These are phyloP conservation scores for Penicillium subrubescens DNA, from an alignment of 495 filamentous ascomycete species.

Conservation along the genomic window DNA sequence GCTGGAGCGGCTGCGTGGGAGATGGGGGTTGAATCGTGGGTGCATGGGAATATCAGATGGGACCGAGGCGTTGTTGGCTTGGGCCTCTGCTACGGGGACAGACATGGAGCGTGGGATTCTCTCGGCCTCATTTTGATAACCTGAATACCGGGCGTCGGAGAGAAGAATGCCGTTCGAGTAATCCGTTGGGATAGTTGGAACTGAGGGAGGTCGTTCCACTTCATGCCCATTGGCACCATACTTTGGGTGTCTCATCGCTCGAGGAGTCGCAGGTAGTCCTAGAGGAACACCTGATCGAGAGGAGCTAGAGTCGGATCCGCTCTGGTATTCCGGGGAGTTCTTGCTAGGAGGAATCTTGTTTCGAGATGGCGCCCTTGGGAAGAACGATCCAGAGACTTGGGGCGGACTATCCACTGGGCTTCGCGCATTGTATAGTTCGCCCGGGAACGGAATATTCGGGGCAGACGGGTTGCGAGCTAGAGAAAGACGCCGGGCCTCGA, in stretches of 20 bases:
- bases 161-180: conserved; percentile 47
- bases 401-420: conserved; percentile 36
- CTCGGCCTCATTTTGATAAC: conserved; percentile 63
- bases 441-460: conserved; percentile 79
- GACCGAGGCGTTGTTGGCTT: conserved; percentile 39
- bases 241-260: conserved; percentile 79
- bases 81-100: conserved; percentile 66
- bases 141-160: conserved; percentile 66
- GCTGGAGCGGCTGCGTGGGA: conserved; percentile 52
- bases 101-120: conserved; percentile 68
- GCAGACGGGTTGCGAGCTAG: conserved; percentile 77
- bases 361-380: conserved; percentile 44
- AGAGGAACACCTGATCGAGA: conserved; percentile 47
- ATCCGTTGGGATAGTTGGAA: conserved; percentile 64
- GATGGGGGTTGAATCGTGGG: conserved; percentile 57
- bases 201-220: conserved; percentile 58
- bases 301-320: conserved; percentile 46
- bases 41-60: conserved; percentile 55
- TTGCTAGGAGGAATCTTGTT: conserved; percentile 40
- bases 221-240: conserved; percentile 58
- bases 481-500: conserved; percentile 83
- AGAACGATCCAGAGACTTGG: conserved; percentile 40
- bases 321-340: conserved; percentile 50
- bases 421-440: conserved; percentile 50
- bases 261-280: conserved; percentile 80